These are phyloP conservation scores for Margaritispora aquatica DNA, from an alignment of 495 filamentous ascomycete genomes.

Conservation along the genomic window DNA sequence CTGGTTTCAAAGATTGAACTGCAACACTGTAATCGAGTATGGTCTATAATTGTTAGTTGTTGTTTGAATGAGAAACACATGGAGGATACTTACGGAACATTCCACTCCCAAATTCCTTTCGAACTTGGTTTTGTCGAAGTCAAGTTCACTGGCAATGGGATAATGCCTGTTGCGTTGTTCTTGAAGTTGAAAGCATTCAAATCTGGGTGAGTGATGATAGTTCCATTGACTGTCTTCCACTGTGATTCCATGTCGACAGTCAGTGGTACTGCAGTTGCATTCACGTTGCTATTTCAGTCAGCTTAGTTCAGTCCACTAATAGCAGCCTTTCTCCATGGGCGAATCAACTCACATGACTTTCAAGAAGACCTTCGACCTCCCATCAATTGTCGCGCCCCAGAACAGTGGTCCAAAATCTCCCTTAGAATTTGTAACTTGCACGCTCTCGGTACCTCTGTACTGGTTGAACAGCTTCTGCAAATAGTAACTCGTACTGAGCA, in stretches of 20 bases:
- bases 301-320: not conserved
- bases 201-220: constrained; percentile 6
- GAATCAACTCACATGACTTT: constrained; percentile 11
- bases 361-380: constrained; percentile 7
- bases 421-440: constrained; percentile 18
- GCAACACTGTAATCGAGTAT: not conserved
- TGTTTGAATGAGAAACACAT: not conserved
- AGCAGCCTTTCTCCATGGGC: not conserved
- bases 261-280: constrained; percentile 2
- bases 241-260: not conserved
- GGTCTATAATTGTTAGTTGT: not conserved
- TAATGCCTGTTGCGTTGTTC: constrained; percentile 15
- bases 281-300: constrained; percentile 8
- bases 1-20: not conserved
- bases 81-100: constrained; percentile 13
- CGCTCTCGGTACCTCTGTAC: constrained; percentile 18
- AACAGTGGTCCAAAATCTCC: constrained; percentile 23
- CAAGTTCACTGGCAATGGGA: constrained; percentile 3
- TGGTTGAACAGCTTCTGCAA: constrained; percentile 24
- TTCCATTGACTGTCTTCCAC: constrained; percentile 10
- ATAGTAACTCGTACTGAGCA: constrained; percentile 21
- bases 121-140: not conserved
- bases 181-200: constrained; percentile 10
- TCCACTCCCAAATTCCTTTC: constrained; percentile 10
- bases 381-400: constrained; percentile 18